Evolutionary conservation across 768 basidiomycete genomes (phyloP), one percentile per base, ranked within the genome.

Genomic region (Nevesoporus exiguus): DNA sequence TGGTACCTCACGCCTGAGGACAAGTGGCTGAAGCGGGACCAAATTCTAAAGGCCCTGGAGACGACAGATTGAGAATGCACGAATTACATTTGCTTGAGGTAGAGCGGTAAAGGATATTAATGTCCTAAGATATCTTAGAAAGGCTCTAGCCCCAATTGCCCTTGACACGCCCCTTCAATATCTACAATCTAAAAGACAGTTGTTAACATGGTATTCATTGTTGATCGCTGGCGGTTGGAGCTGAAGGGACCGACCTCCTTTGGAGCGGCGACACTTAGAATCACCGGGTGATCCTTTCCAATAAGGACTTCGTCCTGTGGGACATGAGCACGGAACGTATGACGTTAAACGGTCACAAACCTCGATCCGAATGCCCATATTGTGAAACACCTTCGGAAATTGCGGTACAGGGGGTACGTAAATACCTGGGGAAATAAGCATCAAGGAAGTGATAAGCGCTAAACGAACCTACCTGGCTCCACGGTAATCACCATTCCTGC

Each of bases 341-440:
- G 43, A 9, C 11, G 29, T 7, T 9, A 46, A 34, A 33, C 41
- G 21, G 36, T 34, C 29, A 56, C 59, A 37, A 52, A 86, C 90
- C 79, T 96, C 96, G 62, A 99, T 93, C 43, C 96, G 84, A 55
- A 98, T 86, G 7, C 91, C 93, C 27, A 97, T 80, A 58, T 93
- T 88, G 61, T 96, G 94, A 71, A 93, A 98, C 48, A 82, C 81
- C 59, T 81, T 87, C 3, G 96, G 97, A 69, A 91, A 98, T 42
- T 82, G 74, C 3, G 84, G 65, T 7, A 80, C 77, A 1, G 86
- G 83, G 3, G 96, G 97, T 36, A 99, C 91, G 65, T 97, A 98
- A 30, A 96, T 79, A 1, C 90, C 93, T 80, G 65, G 55, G 47
- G 44, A 51, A 43, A 52, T 36, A 52, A 46, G 40, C 42, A 41